Evolutionary conservation across 2,329 filamentous ascomycete genomes (phyloP), one percentile per base, ranked within the genome.

Genomic region (Aureobasidium sp.): DNA sequence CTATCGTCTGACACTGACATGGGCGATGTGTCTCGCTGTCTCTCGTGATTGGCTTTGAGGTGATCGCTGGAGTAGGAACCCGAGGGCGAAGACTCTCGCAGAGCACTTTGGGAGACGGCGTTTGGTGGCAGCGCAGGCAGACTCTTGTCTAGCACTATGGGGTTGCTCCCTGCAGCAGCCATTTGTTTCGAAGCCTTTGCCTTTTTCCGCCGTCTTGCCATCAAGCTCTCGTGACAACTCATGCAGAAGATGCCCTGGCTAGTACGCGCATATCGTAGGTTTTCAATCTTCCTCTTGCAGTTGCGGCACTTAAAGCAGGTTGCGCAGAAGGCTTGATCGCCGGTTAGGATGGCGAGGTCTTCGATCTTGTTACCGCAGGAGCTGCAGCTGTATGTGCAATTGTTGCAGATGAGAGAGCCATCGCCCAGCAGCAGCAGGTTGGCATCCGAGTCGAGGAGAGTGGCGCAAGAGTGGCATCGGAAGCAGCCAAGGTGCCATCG

Each of bases 401-500:
- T 96, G 79, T 96, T 97, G 82, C 94, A 99, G 69, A 99, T 97
- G 67, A 99, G 85, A 21, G 93, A 97, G 67, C 94, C 94, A 78
- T 99, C 94, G 73, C 94, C 94, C 65, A 99, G 89, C 30, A 99
- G 88, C 57, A 99, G 86, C 54, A 99, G 87, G 76, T 97, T 97
- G 69, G 94, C 94, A 73, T 99, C 93, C 64, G 94, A 97, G 78
- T 99, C 94, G 77, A 99, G 91, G 62, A 97, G 86, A 64, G 92
- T 97, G 71, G 86, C 85, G 81, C 93, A 99, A 61, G 90, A 95
- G 75, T 96, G 94, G 82, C 93, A 97, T 73, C 92, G 89, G 78
- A 99, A 99, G 80, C 94, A 99, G 78, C 97, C 90, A 71, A 99
- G 90, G 81, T 99, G 94, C 94, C 93, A 97, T 82, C 93, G 85